Base-by-base conservation (phyloP, 1,284 basidiomycete species). In the Nidula niveotomentosa region DNA sequence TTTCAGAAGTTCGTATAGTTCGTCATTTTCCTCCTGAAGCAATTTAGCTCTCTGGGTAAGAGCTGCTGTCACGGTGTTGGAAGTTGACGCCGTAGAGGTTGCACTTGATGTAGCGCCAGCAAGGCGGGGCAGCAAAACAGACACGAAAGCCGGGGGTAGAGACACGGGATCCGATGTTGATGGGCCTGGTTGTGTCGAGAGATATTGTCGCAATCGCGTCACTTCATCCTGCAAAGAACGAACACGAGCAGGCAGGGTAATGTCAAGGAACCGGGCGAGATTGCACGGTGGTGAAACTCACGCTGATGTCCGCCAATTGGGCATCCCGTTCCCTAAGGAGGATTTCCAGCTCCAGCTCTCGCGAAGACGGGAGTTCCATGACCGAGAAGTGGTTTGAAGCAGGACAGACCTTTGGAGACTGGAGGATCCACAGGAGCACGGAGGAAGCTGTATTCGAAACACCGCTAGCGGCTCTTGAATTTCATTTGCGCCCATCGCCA, bases 11-110 rank as follows among this genome's bases (percentile, higher is more conserved):
- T 84, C 81, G 64, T 91, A 93, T 4, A 91, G 62, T 58, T 93
- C 90, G 59, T 93, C 89, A 56, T 93, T 93, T 70, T 93, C 90
- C 52, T 90, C 85, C 66, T 93, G 91, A 8, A 93, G 73, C 7
- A 86, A 69, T 54, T 82, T 84, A 33, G 83, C 79, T 49, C 89
- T 78, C 64, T 91, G 88, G 0, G 82, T 84, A 53, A 93, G 77
- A 3, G 90, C 90, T 13, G 84, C 75, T 33, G 80, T 80, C 33
- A 89, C 85, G 0, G 88, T 86, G 58, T 76, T 79, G 4, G 85
- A 84, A 17, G 73, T 67, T 49, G 78, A 65, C 54, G 72, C 60
- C 34, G 66, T 52, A 56, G 62, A 61, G 48, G 61, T 54, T 50
- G 60, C 60, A 57, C 57, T 58, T 37, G 69, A 60, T n/a, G 70